phyloP scores from a whole-genome alignment of 2,329 filamentous ascomycete genomes.

The Diaporthe vexans region DNA sequence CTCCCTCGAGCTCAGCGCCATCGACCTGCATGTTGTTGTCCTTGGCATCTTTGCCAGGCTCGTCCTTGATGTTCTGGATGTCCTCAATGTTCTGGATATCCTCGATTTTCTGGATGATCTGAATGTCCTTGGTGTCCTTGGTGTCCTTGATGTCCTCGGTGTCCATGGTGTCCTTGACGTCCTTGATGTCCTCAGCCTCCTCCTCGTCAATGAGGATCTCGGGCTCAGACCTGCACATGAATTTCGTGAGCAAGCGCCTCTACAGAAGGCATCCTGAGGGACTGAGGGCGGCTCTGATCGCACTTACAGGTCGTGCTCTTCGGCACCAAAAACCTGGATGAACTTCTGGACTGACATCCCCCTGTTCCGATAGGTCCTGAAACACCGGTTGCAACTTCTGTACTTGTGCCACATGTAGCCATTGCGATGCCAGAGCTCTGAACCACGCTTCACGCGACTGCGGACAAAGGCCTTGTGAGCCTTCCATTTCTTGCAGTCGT shows the following conservation, averaged over 20 bases:
- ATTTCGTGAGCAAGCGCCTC: background rate
- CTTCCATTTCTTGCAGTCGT: background rate
- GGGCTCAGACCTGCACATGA: background rate
- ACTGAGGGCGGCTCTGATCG: fast-evolving
- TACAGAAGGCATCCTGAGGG: background rate
- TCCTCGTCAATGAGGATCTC: background rate
- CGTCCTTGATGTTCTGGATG: background rate
- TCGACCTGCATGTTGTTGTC: background rate
- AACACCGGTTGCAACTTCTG: background rate
- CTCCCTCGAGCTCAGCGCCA: too few relatives aligned
- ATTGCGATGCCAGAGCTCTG: background rate
- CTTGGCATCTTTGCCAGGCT: background rate
- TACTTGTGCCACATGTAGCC: background rate
- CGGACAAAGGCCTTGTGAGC: conserved; percentile 3
- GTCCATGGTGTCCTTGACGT: background rate
- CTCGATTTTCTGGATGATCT: too few relatives aligned
- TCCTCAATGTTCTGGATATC: background rate
- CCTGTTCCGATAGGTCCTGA: background rate
- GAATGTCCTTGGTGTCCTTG: background rate
- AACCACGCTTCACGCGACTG: background rate
- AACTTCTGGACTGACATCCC: background rate
- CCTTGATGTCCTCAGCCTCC: background rate
- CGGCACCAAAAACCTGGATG: background rate
- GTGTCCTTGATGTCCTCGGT: too few relatives aligned
- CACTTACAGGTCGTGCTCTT: background rate